Evolutionary conservation across 192 early-diverging fungal species (phyloP).

Genomic region (Coemansia sp.): DNA sequence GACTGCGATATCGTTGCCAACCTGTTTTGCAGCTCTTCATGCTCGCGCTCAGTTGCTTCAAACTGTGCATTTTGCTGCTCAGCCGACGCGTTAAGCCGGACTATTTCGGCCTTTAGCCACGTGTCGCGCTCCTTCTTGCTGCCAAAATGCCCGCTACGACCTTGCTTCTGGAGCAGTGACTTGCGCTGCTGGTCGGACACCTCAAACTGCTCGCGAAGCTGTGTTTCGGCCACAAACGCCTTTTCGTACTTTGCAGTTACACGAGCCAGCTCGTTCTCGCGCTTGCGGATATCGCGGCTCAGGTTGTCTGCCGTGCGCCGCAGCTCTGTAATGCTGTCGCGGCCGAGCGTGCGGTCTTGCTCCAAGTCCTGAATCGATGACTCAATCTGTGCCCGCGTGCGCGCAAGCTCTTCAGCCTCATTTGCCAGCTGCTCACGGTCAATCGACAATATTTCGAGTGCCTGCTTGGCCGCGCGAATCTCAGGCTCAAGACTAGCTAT

Average conservation of each 20-base stretch:
- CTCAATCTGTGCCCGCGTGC: conserved; percentile 76
- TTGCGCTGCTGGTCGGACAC: conserved; percentile 68
- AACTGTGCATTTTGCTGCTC: conserved; percentile 62
- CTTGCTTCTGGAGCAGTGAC: conserved; percentile 82
- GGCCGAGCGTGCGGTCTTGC: conserved; percentile 56
- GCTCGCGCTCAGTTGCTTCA: conserved; percentile 38
- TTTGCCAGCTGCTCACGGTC: conserved; percentile 71
- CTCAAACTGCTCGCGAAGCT: conserved; percentile 68
- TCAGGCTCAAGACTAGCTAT: conserved; percentile 56
- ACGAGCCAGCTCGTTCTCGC: conserved; percentile 62
- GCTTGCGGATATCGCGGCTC: conserved; percentile 37
- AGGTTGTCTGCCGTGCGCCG: conserved; percentile 38
- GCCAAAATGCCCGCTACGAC: conserved; percentile 74
- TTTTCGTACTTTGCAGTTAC: conserved; percentile 68
- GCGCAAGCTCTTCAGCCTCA: conserved; percentile 76
- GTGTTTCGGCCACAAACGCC: conserved; percentile 58
- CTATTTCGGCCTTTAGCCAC: conserved; percentile 74
- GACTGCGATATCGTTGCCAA: conserved; percentile 25
- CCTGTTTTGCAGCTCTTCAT: conserved; percentile 23
- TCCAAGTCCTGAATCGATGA: conserved; percentile 80
- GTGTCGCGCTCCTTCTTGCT: conserved; percentile 74
- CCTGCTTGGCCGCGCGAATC: conserved; percentile 63
- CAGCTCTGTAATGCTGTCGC: conserved; percentile 54
- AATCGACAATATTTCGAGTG: conserved; percentile 63
- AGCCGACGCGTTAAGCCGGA: conserved; percentile 51